phyloP scores from a whole-genome alignment of 768 basidiomycete genomes.

The Mrakia gelida region DNA sequence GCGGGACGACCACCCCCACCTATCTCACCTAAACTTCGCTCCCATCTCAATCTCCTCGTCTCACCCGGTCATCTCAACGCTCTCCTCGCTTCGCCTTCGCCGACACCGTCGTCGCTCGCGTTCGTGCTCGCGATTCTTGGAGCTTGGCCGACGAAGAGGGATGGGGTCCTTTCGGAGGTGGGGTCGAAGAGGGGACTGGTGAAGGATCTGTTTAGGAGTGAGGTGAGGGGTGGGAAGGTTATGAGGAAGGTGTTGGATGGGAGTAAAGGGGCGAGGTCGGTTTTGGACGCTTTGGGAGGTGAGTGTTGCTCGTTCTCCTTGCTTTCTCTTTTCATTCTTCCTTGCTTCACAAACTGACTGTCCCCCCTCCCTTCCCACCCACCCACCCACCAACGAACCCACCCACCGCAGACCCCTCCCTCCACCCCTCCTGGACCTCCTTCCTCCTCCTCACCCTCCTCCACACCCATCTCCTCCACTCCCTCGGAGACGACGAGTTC shows the following conservation, averaged over 20 bases:
- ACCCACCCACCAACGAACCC: conserved; percentile 16
- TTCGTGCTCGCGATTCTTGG: conserved; percentile 58
- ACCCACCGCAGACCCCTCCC: conserved; percentile 48
- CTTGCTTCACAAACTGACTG: conserved; percentile 6
- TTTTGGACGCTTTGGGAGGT: conserved; percentile 15
- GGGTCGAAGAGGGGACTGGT: conserved; percentile 61
- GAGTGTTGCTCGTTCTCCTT: neutral
- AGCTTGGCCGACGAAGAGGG: conserved; percentile 59
- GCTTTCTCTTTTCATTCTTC: neutral
- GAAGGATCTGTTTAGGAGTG: conserved; percentile 67
- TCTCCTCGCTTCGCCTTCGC: conserved; percentile 47
- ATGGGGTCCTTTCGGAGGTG: conserved; percentile 55
- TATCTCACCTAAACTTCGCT: conserved; percentile 49
- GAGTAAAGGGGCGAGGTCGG: conserved; percentile 15
- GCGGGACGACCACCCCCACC: conserved; percentile 47
- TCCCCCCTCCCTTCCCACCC: conserved; percentile 18
- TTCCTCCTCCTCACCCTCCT: conserved; percentile 74
- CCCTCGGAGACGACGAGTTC: conserved; percentile 97
- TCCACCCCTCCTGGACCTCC: conserved; percentile 58
- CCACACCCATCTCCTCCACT: conserved; percentile 76
- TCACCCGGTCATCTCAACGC: conserved; percentile 45
- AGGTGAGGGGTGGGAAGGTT: conserved; percentile 42
- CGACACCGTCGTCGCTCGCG: conserved; percentile 48
- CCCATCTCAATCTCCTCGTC: conserved; percentile 60
- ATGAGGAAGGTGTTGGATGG: conserved; percentile 24